A percentile compares a stretch with the other conserved stretches of the same genome.
phyloP scores from a whole-genome alignment of 805 yeast genomes.

The Pichia rugopelliculosa region DNA sequence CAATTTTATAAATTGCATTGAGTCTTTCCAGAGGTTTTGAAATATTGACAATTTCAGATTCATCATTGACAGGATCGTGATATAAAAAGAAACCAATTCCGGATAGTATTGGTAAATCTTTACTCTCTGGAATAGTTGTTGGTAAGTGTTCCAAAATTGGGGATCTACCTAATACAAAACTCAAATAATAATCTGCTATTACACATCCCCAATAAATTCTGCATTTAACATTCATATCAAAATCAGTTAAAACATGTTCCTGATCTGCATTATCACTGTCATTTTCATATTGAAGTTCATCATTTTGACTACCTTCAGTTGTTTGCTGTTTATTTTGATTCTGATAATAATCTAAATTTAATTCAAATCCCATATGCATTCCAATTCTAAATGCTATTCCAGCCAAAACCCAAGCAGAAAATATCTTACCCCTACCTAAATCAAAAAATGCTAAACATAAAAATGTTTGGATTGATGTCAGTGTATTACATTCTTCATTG shows the following conservation, averaged over 20 bases:
- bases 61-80: background rate
- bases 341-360: conserved; percentile 34
- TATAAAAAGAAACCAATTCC: conserved; percentile 6
- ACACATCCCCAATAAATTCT: conserved; percentile 62
- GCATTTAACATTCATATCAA: conserved; percentile 32
- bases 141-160: conserved; percentile 31
- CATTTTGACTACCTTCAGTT: background rate
- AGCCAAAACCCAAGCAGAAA: conserved; percentile 52
- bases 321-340: background rate
- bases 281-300: background rate
- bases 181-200: conserved; percentile 55
- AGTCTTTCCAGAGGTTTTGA: conserved; percentile 2
- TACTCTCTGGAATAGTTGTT: conserved; percentile 2
- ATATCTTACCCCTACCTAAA: conserved; percentile 48
- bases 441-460: conserved; percentile 55
- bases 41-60: background rate
- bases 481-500: conserved; percentile 33
- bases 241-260: too few species aligned
- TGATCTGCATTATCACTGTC: conserved; percentile 33
- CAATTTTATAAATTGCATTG: background rate
- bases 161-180: conserved; percentile 51
- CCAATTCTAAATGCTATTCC: conserved; percentile 59
- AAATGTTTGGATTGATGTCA: conserved; percentile 50
- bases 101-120: conserved; percentile 2
- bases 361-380: conserved; percentile 52